phyloP scores from a whole-genome alignment of 1,139 yeast species.

The Sugiyamaella sp. region DNA sequence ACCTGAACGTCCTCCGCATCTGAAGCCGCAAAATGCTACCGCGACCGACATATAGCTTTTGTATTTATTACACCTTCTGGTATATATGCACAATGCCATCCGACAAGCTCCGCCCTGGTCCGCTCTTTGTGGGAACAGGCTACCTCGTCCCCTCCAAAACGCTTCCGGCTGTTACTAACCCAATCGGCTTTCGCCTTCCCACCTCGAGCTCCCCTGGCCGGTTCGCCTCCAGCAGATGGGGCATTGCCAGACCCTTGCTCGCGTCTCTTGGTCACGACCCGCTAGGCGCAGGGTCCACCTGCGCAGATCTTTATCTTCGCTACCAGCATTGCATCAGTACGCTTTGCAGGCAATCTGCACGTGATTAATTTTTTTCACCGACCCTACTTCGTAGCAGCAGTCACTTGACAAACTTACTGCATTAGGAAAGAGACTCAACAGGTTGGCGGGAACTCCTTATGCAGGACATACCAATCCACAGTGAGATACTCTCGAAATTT shows the following conservation, averaged over 20 bases:
- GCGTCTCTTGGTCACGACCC: not conserved
- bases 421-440: conserved; percentile 18
- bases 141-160: no score
- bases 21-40: conserved; percentile 20
- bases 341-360: not conserved
- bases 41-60: conserved; percentile 2
- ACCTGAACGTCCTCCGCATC: conserved; percentile 32
- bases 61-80: not conserved
- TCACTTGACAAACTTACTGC: conserved; percentile 7
- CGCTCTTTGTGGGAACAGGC: no score
- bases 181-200: no score
- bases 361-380: not conserved
- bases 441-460: conserved; percentile 9
- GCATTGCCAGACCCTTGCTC: conserved; percentile 1
- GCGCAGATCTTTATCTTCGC: no score
- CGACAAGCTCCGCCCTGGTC: no score
- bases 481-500: conserved; percentile 17
- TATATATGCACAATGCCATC: no score
- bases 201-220: not conserved
- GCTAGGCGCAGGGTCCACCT: no score
- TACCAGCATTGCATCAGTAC: no score
- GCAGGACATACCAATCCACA: conserved; percentile 14
- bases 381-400: conserved; percentile 1
- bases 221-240: not conserved
- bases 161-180: no score